Conservation (phyloP, 2,329 filamentous ascomycete genomes). For the Pestalotiopsis sp. region DNA sequence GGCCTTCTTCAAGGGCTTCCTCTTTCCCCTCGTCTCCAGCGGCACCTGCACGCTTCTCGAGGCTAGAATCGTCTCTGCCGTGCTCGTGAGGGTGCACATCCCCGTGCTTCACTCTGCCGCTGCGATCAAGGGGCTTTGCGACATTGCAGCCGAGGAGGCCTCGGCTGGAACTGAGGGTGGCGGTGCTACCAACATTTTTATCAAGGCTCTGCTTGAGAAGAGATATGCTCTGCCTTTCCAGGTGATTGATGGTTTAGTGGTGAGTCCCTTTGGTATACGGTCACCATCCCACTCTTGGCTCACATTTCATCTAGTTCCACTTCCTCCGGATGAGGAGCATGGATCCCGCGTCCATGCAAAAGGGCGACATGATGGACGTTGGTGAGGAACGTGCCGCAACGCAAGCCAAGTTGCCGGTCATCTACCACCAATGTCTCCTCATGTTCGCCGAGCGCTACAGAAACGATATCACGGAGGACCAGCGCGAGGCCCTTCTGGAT, state of each 20-base stretch:
- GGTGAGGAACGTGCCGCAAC: conserved; percentile 47
- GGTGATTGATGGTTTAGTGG: conserved; percentile 33
- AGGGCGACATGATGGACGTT: conserved; percentile 55
- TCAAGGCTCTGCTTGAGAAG: conserved; percentile 90
- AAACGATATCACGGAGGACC: conserved; percentile 94
- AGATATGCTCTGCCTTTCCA: conserved; percentile 95
- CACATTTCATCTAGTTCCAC: conserved; percentile 87
- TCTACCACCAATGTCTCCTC: conserved; percentile 94
- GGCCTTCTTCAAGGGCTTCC: conserved; percentile 93
- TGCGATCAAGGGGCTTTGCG: conserved; percentile 86
- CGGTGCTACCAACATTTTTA: conserved; percentile 92
- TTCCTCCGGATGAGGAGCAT: conserved; percentile 84
- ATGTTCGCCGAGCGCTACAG: conserved; percentile 93
- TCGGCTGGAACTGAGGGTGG: conserved; percentile 77
- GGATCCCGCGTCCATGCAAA: conserved; percentile 57
- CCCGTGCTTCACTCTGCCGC: conserved; percentile 91
- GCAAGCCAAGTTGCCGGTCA: conserved; percentile 74
- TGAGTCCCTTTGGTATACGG: conserved; percentile 38
- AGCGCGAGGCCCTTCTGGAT: conserved; percentile 87
- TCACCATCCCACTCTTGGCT: conserved; percentile 64
- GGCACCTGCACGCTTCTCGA: conserved; percentile 91
- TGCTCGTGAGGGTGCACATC: conserved; percentile 80
- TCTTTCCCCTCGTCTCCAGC: conserved; percentile 84
- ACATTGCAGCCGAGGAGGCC: conserved; percentile 90
- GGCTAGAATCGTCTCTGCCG: conserved; percentile 86